Percentiles rank a stretch among this genome's conserved stretches.
These are phyloP conservation scores for Leccinum broughii DNA, from an alignment of 768 basidiomycete genomes.

Conservation along the genomic window DNA sequence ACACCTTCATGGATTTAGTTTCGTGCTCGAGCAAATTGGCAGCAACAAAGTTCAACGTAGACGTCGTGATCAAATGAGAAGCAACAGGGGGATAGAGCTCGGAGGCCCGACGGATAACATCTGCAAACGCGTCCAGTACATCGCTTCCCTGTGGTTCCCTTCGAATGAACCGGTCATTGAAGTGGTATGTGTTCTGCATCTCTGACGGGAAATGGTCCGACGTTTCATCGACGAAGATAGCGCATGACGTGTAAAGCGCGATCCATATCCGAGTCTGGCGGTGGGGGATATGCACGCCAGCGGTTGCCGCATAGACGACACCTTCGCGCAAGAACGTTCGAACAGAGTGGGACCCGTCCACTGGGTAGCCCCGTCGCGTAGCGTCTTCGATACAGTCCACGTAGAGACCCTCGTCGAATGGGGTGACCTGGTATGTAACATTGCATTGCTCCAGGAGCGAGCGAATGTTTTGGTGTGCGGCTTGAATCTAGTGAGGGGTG, in stretches of 20 bases:
- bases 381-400: not conserved
- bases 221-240: not conserved
- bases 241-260: not conserved
- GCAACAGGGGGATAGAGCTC: not conserved
- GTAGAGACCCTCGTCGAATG: not conserved
- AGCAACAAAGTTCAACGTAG: not conserved
- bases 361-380: not conserved
- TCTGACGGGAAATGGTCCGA: not conserved
- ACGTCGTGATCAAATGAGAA: not conserved
- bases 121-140: not conserved
- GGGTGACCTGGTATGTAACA: not conserved
- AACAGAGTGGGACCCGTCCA: not conserved
- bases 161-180: not conserved
- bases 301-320: not conserved
- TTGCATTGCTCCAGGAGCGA: not conserved
- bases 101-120: not conserved
- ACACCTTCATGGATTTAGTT: not conserved
- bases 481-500: too few species aligned
- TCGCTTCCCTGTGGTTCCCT: not conserved
- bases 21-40: not conserved
- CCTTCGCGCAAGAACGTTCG: not conserved
- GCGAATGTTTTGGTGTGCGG: not conserved
- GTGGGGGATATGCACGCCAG: not conserved
- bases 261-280: not conserved
- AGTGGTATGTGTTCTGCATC: not conserved